Conservation (phyloP, 306 rosid species). For the Cucumis melo region DNA sequence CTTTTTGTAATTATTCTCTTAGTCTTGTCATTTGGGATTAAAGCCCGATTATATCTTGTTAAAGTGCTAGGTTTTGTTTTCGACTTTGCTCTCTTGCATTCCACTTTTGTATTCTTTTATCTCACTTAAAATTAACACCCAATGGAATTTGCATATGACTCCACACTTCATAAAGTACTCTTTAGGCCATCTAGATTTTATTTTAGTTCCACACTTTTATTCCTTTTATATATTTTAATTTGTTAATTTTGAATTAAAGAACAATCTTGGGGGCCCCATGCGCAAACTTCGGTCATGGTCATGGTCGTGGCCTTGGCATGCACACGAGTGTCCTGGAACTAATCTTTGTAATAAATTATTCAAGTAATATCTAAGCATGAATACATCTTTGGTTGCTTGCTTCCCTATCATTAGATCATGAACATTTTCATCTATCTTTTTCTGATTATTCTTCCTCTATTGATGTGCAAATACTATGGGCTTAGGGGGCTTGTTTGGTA, state of each 20-base stretch:
- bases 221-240: background rate
- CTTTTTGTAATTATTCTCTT: background rate
- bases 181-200: background rate
- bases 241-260: background rate
- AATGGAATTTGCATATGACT: background rate
- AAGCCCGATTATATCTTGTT: background rate
- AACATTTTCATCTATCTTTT: background rate
- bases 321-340: background rate
- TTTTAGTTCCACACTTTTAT: background rate
- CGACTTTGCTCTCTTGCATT: background rate
- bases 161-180: background rate
- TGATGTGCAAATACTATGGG: background rate
- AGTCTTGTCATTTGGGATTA: background rate
- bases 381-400: background rate
- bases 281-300: too few relatives aligned
- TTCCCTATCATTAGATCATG: background rate
- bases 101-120: background rate
- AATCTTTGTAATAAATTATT: background rate
- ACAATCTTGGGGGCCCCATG: too few relatives aligned
- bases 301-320: too few relatives aligned
- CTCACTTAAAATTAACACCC: background rate
- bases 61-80: background rate
- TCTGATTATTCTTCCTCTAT: background rate
- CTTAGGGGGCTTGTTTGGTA: too few relatives aligned
- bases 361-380: background rate